These are phyloP conservation scores for Fraxinus latifolia DNA, from an alignment of 305 asterid genomes.

Conservation along the genomic window DNA sequence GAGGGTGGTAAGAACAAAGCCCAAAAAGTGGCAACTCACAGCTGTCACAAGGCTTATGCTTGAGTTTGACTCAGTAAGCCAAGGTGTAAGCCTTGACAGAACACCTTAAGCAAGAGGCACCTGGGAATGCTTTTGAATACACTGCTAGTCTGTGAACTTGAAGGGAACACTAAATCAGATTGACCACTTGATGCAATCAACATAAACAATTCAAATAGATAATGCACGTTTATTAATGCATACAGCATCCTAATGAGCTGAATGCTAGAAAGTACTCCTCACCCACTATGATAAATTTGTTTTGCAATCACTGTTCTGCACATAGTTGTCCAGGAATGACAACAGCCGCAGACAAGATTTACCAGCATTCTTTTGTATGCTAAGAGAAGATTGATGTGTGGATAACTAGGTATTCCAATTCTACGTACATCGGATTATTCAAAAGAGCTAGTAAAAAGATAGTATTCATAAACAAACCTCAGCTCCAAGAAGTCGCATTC, in stretches of 20 bases:
- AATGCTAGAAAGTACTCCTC: conserved; percentile 3
- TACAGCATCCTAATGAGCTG: conserved; percentile 13
- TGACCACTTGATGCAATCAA: not conserved
- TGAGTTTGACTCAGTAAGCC: not conserved
- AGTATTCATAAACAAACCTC: conserved; percentile 55
- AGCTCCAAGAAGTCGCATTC: conserved; percentile 96
- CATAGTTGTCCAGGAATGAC: conserved; percentile 5
- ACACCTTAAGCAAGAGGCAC: not conserved
- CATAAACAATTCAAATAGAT: not conserved
- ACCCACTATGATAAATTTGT: not conserved
- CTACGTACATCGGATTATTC: not conserved
- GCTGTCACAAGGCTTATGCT: not conserved
- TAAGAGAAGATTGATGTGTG: not conserved
- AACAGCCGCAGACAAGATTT: not conserved
- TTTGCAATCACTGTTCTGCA: not conserved
- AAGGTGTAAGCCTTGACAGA: not conserved
- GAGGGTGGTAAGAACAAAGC: not conserved
- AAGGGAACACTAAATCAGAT: conserved; percentile 4
- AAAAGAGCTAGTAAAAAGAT: conserved; percentile 16
- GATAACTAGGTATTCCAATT: not conserved
- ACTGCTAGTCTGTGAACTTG: not conserved
- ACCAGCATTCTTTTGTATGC: not conserved
- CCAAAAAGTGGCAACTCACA: not conserved
- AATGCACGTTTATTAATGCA: not conserved
- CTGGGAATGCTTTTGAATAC: not conserved